A percentile compares a stretch with the other conserved stretches of the same genome.
Conservation (phyloP, 148 eudicot species). For the Fagopyrum esculentum region DNA sequence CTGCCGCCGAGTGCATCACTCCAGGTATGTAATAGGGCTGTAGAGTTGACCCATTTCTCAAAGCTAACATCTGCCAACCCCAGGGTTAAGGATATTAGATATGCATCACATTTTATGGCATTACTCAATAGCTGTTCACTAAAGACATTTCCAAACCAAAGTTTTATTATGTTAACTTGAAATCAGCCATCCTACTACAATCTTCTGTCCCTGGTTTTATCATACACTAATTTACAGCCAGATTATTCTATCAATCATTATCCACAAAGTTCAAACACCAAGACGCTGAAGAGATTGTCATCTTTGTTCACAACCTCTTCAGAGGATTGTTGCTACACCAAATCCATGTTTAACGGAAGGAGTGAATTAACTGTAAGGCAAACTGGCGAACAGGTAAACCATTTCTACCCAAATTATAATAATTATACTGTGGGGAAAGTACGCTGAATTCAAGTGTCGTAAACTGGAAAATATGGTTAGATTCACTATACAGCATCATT, state of each 20-base stretch:
- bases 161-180: too few relatives aligned
- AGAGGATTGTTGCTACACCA: background rate
- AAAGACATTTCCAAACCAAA: background rate
- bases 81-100: background rate
- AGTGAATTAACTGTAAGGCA: too few relatives aligned
- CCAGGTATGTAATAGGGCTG: constrained; percentile 68
- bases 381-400: too few relatives aligned
- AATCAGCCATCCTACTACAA: background rate
- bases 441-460: background rate
- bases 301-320: background rate
- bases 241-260: background rate
- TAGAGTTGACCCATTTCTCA: constrained; percentile 71
- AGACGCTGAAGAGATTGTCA: background rate
- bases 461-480: background rate
- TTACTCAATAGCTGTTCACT: background rate
- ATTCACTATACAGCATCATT: background rate
- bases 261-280: background rate
- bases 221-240: background rate
- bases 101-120: background rate
- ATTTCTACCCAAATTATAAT: too few relatives aligned
- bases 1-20: constrained; percentile 28
- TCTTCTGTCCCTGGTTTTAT: background rate
- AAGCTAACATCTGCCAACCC: constrained; percentile 59
- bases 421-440: too few relatives aligned
- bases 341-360: background rate